phyloP scores from a whole-genome alignment of 257 asterid species.

The Fraxinus quadrangulata region DNA sequence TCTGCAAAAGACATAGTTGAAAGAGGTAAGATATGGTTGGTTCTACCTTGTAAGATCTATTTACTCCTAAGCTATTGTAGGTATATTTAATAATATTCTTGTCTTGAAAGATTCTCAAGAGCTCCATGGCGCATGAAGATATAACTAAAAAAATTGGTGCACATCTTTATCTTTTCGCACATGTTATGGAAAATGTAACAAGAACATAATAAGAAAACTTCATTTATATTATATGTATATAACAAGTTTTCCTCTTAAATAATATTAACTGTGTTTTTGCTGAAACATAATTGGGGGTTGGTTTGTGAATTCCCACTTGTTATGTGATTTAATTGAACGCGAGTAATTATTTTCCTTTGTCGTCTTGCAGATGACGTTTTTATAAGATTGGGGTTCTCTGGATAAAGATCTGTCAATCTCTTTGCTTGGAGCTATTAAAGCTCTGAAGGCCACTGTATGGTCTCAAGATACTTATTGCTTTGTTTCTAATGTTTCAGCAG shows the following conservation, averaged over 20 bases:
- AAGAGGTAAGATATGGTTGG: neutral
- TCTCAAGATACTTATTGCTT: constrained; percentile 43
- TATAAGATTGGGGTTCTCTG: constrained; percentile 73
- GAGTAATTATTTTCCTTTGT: neutral
- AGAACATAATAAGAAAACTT: neutral
- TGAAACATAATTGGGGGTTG: neutral
- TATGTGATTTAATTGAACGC: neutral
- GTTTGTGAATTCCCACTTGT: neutral
- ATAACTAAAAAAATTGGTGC: neutral
- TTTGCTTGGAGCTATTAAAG: constrained; percentile 82
- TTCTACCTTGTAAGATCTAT: neutral
- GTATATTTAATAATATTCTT: neutral
- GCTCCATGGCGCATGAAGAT: neutral
- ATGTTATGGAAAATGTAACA: neutral
- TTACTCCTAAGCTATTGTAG: neutral
- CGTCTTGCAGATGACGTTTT: constrained; percentile 45
- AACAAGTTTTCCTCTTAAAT: neutral
- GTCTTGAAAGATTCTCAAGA: neutral
- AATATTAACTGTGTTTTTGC: neutral
- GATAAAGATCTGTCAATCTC: constrained; percentile 73
- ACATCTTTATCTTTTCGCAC: neutral
- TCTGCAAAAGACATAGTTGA: neutral
- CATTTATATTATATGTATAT: too few relatives aligned
- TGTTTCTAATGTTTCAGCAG: constrained; percentile 34
- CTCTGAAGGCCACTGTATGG: constrained; percentile 77